A percentile compares a stretch with the other conserved stretches of the same genome.
Conservation (phyloP, 1,284 basidiomycete species). For the Phellopilus nigrolimitatus region DNA sequence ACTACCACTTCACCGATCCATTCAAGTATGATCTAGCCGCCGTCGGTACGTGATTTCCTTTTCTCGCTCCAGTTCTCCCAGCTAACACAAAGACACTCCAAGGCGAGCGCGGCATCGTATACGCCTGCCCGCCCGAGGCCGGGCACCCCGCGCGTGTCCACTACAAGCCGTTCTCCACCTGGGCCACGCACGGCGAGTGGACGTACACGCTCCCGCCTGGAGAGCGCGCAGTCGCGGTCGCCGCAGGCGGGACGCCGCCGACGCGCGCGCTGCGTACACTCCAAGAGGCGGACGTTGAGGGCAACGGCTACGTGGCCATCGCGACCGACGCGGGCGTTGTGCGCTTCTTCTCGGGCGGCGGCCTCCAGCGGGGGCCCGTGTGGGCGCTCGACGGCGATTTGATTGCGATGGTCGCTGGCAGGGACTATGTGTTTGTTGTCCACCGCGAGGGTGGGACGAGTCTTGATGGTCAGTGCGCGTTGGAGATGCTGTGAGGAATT, state of each 20-base stretch:
- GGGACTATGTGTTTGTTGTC: constrained; percentile 84
- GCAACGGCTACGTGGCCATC: constrained; percentile 76
- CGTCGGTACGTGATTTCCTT: constrained; percentile 50
- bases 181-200: constrained; percentile 79
- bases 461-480: constrained; percentile 66
- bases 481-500: background rate
- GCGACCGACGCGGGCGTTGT: constrained; percentile 86
- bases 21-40: constrained; percentile 81
- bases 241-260: constrained; percentile 63
- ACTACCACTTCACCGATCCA: constrained; percentile 88
- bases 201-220: constrained; percentile 65
- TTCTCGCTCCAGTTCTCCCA: background rate
- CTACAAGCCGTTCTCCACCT: constrained; percentile 83
- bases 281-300: constrained; percentile 52
- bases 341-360: constrained; percentile 88
- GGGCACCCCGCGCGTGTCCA: constrained; percentile 67
- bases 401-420: constrained; percentile 83
- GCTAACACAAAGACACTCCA: constrained; percentile 16
- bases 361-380: constrained; percentile 81
- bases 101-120: constrained; percentile 84
- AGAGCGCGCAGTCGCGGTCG: constrained; percentile 71
- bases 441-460: constrained; percentile 85
- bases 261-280: constrained; percentile 33
- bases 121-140: constrained; percentile 69
- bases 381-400: constrained; percentile 86